A percentile compares a stretch with the other conserved stretches of the same genome.
phyloP scores from a whole-genome alignment of 768 basidiomycete species.

The Russula ochroleuca region DNA sequence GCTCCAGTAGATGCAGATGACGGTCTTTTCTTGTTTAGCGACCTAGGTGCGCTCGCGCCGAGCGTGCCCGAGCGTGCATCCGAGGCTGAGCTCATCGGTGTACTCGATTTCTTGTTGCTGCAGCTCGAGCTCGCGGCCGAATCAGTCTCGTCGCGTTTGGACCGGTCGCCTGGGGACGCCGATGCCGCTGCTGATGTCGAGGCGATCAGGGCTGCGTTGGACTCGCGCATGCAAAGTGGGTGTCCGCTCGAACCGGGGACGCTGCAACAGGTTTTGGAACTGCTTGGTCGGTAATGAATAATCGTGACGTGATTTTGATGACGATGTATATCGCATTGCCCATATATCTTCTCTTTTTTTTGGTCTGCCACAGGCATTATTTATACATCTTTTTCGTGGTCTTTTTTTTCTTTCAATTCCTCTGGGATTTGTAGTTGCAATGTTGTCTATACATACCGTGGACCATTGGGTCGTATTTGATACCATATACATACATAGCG shows the following conservation, averaged over 20 bases:
- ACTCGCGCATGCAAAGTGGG: slow-evolving; percentile 10
- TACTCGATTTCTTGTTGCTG: slow-evolving; percentile 71
- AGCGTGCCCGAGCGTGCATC: slow-evolving; percentile 61
- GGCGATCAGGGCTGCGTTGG: slow-evolving; percentile 14
- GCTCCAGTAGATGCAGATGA: slow-evolving; percentile 28
- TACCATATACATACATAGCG: slow-evolving; percentile 23
- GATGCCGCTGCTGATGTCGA: not conserved
- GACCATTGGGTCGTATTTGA: slow-evolving; percentile 25
- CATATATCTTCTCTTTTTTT: not conserved
- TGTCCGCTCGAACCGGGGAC: slow-evolving; percentile 17
- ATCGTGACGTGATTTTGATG: slow-evolving; percentile 4
- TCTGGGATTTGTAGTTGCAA: slow-evolving; percentile 19
- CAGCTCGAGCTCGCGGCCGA: slow-evolving; percentile 67
- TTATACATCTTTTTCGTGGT: slow-evolving; percentile 8
- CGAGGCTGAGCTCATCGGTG: slow-evolving; percentile 64
- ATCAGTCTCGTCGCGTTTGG: slow-evolving; percentile 16
- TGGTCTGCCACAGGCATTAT: slow-evolving; percentile 11
- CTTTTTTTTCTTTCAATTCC: not conserved
- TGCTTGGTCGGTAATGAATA: slow-evolving; percentile 16
- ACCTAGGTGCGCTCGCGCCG: slow-evolving; percentile 62
- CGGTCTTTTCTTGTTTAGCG: slow-evolving; percentile 18
- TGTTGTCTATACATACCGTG: slow-evolving; percentile 26
- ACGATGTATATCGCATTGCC: not conserved
- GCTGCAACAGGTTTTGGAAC: slow-evolving; percentile 20
- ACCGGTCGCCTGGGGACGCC: not conserved